phyloP scores from a whole-genome alignment of 2,329 filamentous ascomycete species.

The Emergomyces orientalis region DNA sequence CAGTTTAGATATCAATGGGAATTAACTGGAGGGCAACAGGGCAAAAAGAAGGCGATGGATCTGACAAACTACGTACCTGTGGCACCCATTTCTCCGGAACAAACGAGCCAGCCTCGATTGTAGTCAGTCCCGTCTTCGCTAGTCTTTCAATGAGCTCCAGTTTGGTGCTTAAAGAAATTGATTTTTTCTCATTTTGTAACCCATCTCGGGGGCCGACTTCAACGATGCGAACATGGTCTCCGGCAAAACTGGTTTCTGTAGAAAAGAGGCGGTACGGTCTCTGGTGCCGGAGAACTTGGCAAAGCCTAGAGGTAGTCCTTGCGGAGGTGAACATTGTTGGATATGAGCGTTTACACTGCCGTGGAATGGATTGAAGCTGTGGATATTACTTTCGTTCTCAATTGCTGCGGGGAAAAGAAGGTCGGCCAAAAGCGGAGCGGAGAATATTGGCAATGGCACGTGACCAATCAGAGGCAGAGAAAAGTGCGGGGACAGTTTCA shows the following conservation, averaged over 20 bases:
- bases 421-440: neutral
- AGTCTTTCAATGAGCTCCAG: slow-evolving; percentile 41
- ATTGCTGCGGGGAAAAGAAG: neutral
- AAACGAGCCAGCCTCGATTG: slow-evolving; percentile 46
- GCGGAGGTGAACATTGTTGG: slow-evolving; percentile 21
- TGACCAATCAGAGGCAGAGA: neutral
- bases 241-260: slow-evolving; percentile 34
- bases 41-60: neutral
- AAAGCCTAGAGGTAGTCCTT: slow-evolving; percentile 22
- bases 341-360: neutral
- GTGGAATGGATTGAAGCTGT: neutral
- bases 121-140: slow-evolving; percentile 40
- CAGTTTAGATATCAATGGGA: neutral
- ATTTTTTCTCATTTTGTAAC: slow-evolving; percentile 45
- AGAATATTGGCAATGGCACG: neutral
- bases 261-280: slow-evolving; percentile 24
- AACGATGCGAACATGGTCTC: slow-evolving; percentile 44
- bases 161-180: slow-evolving; percentile 41
- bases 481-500: neutral
- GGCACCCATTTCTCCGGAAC: slow-evolving; percentile 48
- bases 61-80: slow-evolving; percentile 29
- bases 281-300: slow-evolving; percentile 21
- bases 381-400: neutral
- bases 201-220: slow-evolving; percentile 48
- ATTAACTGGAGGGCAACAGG: neutral